Base-by-base conservation (phyloP, 257 asterid species). In the Paraleonurus japonicus region DNA sequence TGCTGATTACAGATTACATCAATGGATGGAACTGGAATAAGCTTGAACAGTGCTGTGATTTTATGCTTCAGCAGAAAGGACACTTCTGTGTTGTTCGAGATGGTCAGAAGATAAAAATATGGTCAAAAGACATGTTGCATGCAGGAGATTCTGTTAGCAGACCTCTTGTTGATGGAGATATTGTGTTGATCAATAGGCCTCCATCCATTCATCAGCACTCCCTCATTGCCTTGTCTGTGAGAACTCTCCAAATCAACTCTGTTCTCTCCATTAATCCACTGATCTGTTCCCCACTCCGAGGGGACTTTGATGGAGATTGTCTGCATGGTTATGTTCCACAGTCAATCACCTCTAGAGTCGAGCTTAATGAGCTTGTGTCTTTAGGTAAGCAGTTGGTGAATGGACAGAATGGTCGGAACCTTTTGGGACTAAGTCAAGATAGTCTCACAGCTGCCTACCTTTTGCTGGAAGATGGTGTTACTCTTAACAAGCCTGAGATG, bases 131-230 rank as follows among this genome's bases (percentile, higher is more conserved):
- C 75, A 72, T 80, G 86, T 61, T 95, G 76, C 80, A 70, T 53
- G 32, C 68, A 5, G 99, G 98, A 70, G 99, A 95, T 85, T 64
- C 82, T n/a, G 62, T 95, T 5, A 64, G 81, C 50, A 71, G 99
- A 74, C 96, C 96, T 41, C 87, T 95, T 30, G 50, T 77, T 19
- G 97, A 95, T 78, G 99, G 98, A 77, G 99, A 95, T 77, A 73
- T 82, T 33, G 81, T 95, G 73, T 77, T 92, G 85, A 83, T 92
- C 62, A 92, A 92, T 61, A 84, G 99, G 72, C 98, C 98, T 59
- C 99, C 99, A 3, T 87, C 98, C 67, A 92, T 95, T 69, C 99
- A 95, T 76, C 99, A 92, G 54, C 99, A 95, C 68, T 95, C 99
- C 7, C 87, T 88, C 22, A 78, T 95, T 73, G 92, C 98, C 12